Evolutionary conservation across 1,139 yeast species (phyloP).

Genomic region (Saccharomyces uvarum): DNA sequence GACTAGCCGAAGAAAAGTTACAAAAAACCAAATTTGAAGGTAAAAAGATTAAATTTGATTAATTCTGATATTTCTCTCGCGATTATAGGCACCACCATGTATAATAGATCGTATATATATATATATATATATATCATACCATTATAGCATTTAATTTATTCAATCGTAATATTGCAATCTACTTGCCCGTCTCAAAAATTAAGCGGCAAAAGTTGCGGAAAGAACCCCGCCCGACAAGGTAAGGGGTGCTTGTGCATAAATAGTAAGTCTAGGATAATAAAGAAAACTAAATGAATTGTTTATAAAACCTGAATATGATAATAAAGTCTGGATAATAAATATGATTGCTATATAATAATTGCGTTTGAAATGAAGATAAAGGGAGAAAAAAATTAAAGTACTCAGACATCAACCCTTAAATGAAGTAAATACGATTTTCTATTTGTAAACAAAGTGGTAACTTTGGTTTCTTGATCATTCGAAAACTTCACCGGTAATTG

Average conservation of each 20-base stretch:
- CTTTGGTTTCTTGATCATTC: constrained; percentile 11
- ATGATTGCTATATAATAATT: not conserved
- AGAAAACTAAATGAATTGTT: not conserved
- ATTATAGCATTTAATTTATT: not conserved
- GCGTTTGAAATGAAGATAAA: not conserved
- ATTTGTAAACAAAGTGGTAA: not conserved
- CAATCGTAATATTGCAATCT: not conserved
- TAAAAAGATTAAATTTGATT: constrained; percentile 65
- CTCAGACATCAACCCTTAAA: not conserved
- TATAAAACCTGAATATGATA: constrained; percentile 1
- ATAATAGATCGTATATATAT: not conserved
- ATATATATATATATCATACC: not conserved
- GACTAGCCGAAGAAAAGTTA: constrained; percentile 56
- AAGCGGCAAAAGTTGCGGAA: not conserved
- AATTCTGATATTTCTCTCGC: constrained; percentile 1
- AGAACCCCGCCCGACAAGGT: no score
- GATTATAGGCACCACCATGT: not conserved
- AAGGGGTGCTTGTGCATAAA: not conserved
- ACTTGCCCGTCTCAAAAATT: not conserved
- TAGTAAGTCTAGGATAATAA: not conserved
- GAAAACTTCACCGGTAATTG: constrained; percentile 30
- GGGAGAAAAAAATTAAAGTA: not conserved
- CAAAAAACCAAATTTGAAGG: constrained; percentile 69
- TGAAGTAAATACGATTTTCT: not conserved
- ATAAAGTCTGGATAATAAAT: not conserved